Evolutionary conservation across 768 basidiomycete species (phyloP).

Genomic region (Leccinum subtestaceum): DNA sequence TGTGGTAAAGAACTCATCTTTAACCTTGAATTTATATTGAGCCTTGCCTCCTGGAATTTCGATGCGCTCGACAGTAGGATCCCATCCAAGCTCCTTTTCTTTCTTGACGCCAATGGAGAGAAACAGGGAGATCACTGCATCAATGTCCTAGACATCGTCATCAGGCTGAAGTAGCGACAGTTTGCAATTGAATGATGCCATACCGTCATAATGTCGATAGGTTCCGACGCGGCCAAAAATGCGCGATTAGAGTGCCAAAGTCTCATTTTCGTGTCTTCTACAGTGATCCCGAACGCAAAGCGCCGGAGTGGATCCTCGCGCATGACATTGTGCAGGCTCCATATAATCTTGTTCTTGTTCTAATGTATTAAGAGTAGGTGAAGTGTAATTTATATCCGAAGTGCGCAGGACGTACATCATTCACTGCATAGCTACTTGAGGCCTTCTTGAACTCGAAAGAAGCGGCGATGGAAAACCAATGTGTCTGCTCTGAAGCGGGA

Average conservation of each 20-base stretch:
- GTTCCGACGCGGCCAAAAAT: neutral
- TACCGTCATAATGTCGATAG: neutral
- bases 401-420: no score
- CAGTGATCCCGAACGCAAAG: neutral
- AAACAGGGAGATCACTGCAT: no score
- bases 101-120: no score
- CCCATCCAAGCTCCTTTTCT: conserved; percentile 5
- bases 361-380: neutral
- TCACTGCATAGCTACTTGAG: no score
- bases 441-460: no score
- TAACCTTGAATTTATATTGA: conserved; percentile 1
- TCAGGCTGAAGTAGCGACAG: no score
- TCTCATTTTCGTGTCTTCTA: conserved; percentile 8
- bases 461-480: no score
- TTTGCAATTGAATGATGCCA: no score
- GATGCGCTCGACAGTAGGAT: conserved; percentile 2
- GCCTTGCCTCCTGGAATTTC: accelerated
- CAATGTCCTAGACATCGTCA: no score
- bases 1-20: neutral
- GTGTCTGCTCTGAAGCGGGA: no score
- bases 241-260: conserved; percentile 22
- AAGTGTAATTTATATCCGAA: neutral
- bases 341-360: conserved; percentile 23
- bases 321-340: conserved; percentile 14
- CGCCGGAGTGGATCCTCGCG: neutral